phyloP scores from a whole-genome alignment of 148 eudicot genomes.

The Rhododendron griersonianum region DNA sequence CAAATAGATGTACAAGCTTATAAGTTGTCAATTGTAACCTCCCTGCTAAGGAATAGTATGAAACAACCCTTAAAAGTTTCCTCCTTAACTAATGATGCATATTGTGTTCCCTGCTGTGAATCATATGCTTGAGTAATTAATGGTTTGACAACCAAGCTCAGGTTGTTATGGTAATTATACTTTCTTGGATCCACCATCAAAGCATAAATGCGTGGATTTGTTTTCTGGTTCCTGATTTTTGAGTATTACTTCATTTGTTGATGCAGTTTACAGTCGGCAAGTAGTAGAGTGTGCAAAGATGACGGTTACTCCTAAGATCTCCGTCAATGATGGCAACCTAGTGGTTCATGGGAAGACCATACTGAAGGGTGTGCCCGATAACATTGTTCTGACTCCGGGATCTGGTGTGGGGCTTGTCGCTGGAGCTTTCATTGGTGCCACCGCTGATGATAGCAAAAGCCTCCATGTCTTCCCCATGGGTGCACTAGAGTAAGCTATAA shows the following conservation, averaged over 20 bases:
- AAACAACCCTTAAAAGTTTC: background rate
- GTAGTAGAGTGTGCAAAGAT: constrained; percentile 30
- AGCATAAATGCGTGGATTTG: background rate
- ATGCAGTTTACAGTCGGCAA: constrained; percentile 22
- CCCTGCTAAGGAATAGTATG: background rate
- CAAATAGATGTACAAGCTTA: background rate
- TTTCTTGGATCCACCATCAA: background rate
- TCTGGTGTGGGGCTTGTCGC: constrained; percentile 50
- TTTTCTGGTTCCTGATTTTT: background rate
- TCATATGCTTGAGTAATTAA: background rate
- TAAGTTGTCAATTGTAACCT: background rate
- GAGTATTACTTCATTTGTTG: background rate
- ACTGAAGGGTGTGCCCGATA: constrained; percentile 70
- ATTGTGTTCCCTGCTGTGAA: background rate
- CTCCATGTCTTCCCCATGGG: constrained; percentile 88
- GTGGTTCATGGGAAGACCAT: constrained; percentile 80
- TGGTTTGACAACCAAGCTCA: background rate
- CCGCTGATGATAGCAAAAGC: constrained; percentile 55
- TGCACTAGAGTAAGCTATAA: constrained; percentile 60
- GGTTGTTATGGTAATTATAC: background rate
- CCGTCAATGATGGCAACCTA: constrained; percentile 62
- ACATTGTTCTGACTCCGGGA: constrained; percentile 65
- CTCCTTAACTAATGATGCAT: background rate
- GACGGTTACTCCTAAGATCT: constrained; percentile 74
- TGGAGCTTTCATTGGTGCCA: constrained; percentile 81